Percentiles rank a stretch among this genome's conserved stretches.
These are phyloP conservation scores for Prillingera fragicola DNA, from an alignment of 1,284 basidiomycete species.

Conservation along the genomic window DNA sequence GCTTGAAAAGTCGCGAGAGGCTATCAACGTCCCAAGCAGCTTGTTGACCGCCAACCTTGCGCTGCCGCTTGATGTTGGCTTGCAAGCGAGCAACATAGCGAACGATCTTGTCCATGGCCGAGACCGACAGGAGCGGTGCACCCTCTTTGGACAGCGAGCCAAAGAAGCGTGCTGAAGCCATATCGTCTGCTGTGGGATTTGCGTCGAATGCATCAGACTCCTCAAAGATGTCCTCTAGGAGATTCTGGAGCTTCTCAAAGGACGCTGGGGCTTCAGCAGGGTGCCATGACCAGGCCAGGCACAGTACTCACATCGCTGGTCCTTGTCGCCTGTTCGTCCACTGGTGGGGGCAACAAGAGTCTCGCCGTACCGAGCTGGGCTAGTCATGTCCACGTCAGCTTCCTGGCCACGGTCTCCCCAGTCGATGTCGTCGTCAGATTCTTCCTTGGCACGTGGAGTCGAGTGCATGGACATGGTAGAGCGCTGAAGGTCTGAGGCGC, in stretches of 20 bases:
- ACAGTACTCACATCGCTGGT: constrained; percentile 59
- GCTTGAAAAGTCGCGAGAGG: constrained; percentile 62
- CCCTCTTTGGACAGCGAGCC: constrained; percentile 57
- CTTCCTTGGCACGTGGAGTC: constrained; percentile 18
- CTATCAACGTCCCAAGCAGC: constrained; percentile 54
- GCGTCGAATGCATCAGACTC: constrained; percentile 74
- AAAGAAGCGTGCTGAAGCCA: constrained; percentile 58
- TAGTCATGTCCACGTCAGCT: constrained; percentile 31
- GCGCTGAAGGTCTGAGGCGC: background rate
- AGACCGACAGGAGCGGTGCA: constrained; percentile 58
- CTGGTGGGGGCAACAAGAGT: constrained; percentile 15
- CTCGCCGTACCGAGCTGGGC: constrained; percentile 14
- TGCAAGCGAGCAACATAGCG: constrained; percentile 29
- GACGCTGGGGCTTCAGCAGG: constrained; percentile 52
- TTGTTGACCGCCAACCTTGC: constrained; percentile 5
- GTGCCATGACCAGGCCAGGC: constrained; percentile 1
- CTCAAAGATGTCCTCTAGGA: constrained; percentile 81
- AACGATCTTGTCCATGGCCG: constrained; percentile 61
- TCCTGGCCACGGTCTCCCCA: constrained; percentile 27
- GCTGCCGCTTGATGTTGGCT: constrained; percentile 16
- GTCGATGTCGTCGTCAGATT: constrained; percentile 35
- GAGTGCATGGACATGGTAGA: constrained; percentile 6
- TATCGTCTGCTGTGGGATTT: constrained; percentile 55
- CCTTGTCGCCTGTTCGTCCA: constrained; percentile 60
- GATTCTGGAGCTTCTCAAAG: constrained; percentile 63